A percentile compares a stretch with the other conserved stretches of the same genome.
Conservation (phyloP, 2,329 filamentous ascomycete genomes). For the Fusarium paranaense region DNA sequence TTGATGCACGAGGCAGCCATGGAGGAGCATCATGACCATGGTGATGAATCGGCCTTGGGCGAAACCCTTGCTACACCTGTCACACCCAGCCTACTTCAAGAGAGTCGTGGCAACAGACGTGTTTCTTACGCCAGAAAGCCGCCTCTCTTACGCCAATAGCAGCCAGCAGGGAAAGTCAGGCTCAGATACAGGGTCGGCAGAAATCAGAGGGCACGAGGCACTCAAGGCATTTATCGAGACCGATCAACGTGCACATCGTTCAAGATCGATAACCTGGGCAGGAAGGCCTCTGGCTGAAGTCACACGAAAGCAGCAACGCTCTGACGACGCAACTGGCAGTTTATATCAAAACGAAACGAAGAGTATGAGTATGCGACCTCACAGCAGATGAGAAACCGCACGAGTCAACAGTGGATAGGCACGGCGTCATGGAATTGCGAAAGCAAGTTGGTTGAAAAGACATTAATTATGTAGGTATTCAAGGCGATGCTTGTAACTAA, state of each 20-base stretch:
- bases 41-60: background rate
- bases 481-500: background rate
- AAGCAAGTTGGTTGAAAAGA: background rate
- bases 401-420: background rate
- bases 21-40: conserved; percentile 10
- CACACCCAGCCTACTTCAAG: conserved; percentile 25
- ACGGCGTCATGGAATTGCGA: background rate
- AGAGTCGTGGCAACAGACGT: conserved; percentile 35
- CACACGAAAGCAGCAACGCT: background rate
- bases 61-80: conserved; percentile 8
- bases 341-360: background rate
- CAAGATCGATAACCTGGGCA: background rate
- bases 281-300: background rate
- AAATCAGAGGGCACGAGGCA: background rate
- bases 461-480: background rate
- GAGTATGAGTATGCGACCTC: background rate
- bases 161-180: background rate
- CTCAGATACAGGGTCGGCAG: background rate
- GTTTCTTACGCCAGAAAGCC: conserved; percentile 39
- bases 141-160: conserved; percentile 14
- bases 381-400: background rate
- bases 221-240: background rate
- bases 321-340: background rate
- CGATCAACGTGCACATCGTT: background rate
- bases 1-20: conserved; percentile 28